These are phyloP conservation scores for Chalciporus chontae DNA, from an alignment of 768 basidiomycete species.

Conservation along the genomic window DNA sequence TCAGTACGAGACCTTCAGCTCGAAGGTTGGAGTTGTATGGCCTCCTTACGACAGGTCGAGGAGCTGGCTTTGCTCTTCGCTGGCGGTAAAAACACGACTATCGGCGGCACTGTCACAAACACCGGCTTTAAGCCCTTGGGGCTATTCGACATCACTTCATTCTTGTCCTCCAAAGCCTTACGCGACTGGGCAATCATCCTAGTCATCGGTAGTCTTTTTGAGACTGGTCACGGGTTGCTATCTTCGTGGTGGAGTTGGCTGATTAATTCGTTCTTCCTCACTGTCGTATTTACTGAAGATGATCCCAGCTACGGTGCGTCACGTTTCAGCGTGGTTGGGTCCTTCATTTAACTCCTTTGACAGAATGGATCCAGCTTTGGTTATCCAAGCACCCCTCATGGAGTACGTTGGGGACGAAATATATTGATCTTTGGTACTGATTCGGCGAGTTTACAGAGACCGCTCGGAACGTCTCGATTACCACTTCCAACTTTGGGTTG, in stretches of 20 bases:
- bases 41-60: too few species aligned
- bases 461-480: constrained; percentile 51
- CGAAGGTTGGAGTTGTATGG: too few species aligned
- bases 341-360: neutral
- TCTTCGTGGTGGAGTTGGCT: constrained; percentile 41
- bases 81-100: constrained; percentile 7
- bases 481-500: constrained; percentile 40
- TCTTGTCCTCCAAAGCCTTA: constrained; percentile 52
- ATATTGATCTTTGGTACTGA: neutral
- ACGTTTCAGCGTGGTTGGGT: neutral
- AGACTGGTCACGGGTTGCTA: constrained; percentile 49
- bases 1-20: too few species aligned
- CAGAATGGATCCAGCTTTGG: constrained; percentile 75
- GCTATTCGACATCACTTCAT: constrained; percentile 29
- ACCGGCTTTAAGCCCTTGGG: too few species aligned
- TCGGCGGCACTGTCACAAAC: constrained; percentile 14
- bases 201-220: constrained; percentile 58
- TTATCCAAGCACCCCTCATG: constrained; percentile 59
- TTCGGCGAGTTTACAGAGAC: constrained; percentile 16
- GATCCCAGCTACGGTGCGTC: constrained; percentile 55
- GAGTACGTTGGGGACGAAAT: constrained; percentile 38
- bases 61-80: constrained; percentile 25
- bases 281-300: constrained; percentile 55
- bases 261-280: constrained; percentile 56
- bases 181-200: constrained; percentile 64